Percentiles rank a stretch among this genome's conserved stretches.
These are phyloP conservation scores for Cyclotella cryptica DNA, from an alignment of 108 stramenopile species.

Conservation along the genomic window DNA sequence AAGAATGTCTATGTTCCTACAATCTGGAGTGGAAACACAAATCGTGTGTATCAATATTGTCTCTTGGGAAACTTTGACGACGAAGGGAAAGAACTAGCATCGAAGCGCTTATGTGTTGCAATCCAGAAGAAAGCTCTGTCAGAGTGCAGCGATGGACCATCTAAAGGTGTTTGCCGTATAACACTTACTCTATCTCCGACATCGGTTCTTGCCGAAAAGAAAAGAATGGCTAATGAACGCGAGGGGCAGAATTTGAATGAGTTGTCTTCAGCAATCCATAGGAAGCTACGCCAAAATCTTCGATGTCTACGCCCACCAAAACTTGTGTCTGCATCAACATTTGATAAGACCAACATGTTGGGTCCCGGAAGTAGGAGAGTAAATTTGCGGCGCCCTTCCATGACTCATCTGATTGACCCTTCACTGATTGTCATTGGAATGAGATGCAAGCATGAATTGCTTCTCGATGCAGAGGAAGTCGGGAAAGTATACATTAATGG, in stretches of 20 bases:
- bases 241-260: constrained; percentile 19
- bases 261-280: constrained; percentile 35
- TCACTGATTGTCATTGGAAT: constrained; percentile 54
- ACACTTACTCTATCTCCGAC: constrained; percentile 41
- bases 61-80: constrained; percentile 48
- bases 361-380: constrained; percentile 23
- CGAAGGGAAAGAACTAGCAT: constrained; percentile 33
- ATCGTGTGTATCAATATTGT: constrained; percentile 47
- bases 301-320: constrained; percentile 41
- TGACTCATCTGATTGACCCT: constrained; percentile 45
- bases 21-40: constrained; percentile 53
- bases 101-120: constrained; percentile 49
- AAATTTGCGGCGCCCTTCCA: constrained; percentile 34
- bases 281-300: constrained; percentile 39
- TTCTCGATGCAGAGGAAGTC: constrained; percentile 70
- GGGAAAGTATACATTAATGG: constrained; percentile 80
- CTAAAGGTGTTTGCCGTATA: constrained; percentile 50
- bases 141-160: constrained; percentile 26
- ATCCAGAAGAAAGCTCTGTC: constrained; percentile 26
- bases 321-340: constrained; percentile 21
- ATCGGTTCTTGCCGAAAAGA: constrained; percentile 47
- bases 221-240: constrained; percentile 40
- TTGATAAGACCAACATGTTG: constrained; percentile 1
- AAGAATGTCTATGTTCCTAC: constrained; percentile 44
- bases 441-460: constrained; percentile 70